Conservation (phyloP, 2,329 filamentous ascomycete species). For the Hirsutella rhossiliensis region DNA sequence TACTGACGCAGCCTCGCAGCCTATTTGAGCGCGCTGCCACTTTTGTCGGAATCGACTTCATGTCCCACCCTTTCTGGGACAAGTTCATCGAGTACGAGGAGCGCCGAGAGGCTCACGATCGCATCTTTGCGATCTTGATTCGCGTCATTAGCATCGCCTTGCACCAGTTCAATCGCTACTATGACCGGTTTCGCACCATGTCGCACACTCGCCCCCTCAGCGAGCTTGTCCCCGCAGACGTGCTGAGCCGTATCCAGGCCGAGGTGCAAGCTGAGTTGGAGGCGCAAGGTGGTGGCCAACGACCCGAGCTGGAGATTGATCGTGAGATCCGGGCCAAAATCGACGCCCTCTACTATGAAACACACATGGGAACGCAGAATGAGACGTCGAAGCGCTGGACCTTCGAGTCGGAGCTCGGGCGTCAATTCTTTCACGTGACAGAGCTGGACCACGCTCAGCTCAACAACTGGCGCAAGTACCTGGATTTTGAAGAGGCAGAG, state of each 20-base stretch:
- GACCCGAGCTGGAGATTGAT: slow-evolving; percentile 68
- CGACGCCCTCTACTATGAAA: slow-evolving; percentile 68
- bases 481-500: slow-evolving; percentile 88
- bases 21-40: slow-evolving; percentile 84
- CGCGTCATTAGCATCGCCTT: slow-evolving; percentile 83
- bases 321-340: slow-evolving; percentile 70
- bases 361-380: slow-evolving; percentile 68
- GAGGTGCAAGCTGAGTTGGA: slow-evolving; percentile 59
- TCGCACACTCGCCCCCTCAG: slow-evolving; percentile 59
- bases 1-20: slow-evolving; percentile 37
- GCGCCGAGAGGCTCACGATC: slow-evolving; percentile 70
- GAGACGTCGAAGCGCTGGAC: slow-evolving; percentile 92
- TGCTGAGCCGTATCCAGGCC: slow-evolving; percentile 53
- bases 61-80: slow-evolving; percentile 96
- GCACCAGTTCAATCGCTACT: slow-evolving; percentile 93
- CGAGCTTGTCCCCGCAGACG: slow-evolving; percentile 60
- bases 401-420: slow-evolving; percentile 88
- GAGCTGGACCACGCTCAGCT: slow-evolving; percentile 80
- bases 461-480: slow-evolving; percentile 86
- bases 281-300: slow-evolving; percentile 37
- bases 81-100: slow-evolving; percentile 98
- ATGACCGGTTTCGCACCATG: slow-evolving; percentile 74
- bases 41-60: slow-evolving; percentile 82
- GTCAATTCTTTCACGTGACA: slow-evolving; percentile 93
- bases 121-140: slow-evolving; percentile 71